Conservation (phyloP, 768 basidiomycete genomes). For the Suillus spraguei region DNA sequence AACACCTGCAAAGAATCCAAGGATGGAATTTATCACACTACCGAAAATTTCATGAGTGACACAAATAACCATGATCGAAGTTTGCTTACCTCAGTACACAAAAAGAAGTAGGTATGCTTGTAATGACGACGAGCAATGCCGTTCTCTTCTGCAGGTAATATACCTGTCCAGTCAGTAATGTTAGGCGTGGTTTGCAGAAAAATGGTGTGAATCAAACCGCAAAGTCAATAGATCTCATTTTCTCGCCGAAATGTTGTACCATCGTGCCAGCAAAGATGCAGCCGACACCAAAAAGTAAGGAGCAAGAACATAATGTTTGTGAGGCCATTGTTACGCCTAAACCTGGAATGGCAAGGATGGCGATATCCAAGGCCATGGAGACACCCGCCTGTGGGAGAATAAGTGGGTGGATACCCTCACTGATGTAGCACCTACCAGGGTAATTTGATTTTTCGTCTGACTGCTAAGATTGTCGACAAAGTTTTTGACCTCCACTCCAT, state of each 20-base stretch:
- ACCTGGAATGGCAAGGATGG: slow-evolving; percentile 7
- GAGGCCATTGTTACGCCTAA: background rate
- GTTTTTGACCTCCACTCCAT: background rate
- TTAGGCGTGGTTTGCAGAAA: background rate
- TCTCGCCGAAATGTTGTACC: slow-evolving; percentile 3
- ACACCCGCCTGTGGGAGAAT: slow-evolving; percentile 2
- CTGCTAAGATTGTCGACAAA: background rate
- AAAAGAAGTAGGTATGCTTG: background rate
- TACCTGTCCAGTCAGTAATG: background rate
- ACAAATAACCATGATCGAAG: background rate
- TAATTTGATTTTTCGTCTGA: background rate
- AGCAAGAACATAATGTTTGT: background rate
- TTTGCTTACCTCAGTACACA: background rate
- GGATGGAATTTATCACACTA: background rate
- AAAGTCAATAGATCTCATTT: slow-evolving; percentile 6
- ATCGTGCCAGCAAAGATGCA: slow-evolving; percentile 1
- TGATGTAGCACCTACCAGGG: background rate
- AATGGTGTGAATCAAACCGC: background rate
- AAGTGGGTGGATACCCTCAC: background rate
- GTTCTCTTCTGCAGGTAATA: background rate
- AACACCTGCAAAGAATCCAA: background rate
- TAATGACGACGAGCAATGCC: background rate
- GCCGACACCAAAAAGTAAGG: slow-evolving; percentile 3
- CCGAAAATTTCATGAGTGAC: background rate
- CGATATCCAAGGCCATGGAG: slow-evolving; percentile 4